phyloP scores from a whole-genome alignment of 768 basidiomycete species.

The Cystoderma amianthinum region DNA sequence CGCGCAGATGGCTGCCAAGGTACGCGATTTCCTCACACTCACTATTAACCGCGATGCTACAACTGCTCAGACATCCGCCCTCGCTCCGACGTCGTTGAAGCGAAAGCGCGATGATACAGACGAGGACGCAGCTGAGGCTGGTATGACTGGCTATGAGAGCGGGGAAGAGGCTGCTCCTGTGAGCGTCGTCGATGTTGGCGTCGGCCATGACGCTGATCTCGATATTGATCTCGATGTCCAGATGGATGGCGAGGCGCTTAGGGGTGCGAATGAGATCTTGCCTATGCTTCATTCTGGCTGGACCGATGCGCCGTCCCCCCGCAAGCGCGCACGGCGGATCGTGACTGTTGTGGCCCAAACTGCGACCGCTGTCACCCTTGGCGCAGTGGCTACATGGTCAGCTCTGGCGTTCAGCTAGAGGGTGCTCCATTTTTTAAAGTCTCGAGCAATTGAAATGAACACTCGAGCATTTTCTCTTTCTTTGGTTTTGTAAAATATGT shows the following conservation, averaged over 20 bases:
- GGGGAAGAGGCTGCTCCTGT: conserved; percentile 1
- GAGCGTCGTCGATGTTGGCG: conserved; percentile 5
- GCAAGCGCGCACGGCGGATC: conserved; percentile 41
- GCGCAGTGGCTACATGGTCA: conserved; percentile 69
- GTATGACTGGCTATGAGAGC: conserved; percentile 13
- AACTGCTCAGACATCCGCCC: conserved; percentile 6
- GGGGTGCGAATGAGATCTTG: neutral
- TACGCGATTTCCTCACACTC: conserved; percentile 4
- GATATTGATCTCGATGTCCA: conserved; percentile 3
- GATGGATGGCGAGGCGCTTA: conserved; percentile 7
- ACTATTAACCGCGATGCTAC: conserved; percentile 10
- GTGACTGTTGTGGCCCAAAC: conserved; percentile 45
- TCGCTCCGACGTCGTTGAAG: conserved; percentile 41
- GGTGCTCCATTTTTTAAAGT: too few species aligned
- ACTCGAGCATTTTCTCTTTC: neutral
- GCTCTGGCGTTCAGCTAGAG: conserved; percentile 58
- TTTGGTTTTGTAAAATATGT: neutral
- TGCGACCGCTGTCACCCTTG: conserved; percentile 54
- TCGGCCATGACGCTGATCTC: neutral
- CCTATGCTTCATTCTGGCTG: conserved; percentile 3
- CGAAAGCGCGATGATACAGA: conserved; percentile 52
- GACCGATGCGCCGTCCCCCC: conserved; percentile 20
- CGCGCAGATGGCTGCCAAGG: conserved; percentile 27
- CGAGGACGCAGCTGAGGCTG: conserved; percentile 31
- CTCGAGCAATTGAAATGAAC: too few species aligned